Conservation (phyloP, 148 eudicot species). For the Fagopyrum homotropicum region DNA sequence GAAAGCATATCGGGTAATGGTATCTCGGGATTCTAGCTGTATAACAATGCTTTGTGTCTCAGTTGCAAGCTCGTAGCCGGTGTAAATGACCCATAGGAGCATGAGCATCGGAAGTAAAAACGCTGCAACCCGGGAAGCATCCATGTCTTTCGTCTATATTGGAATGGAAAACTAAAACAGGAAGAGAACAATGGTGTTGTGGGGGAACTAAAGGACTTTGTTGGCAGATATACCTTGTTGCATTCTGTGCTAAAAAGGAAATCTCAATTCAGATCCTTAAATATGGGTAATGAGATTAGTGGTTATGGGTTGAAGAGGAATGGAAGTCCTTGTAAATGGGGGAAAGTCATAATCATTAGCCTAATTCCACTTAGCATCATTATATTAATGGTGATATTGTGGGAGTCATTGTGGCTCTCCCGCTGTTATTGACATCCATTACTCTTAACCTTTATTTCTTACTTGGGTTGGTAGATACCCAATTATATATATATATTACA, state of each 20-base stretch:
- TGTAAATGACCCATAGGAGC: constrained; percentile 25
- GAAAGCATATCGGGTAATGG: constrained; percentile 11
- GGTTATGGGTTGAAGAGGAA: not conserved
- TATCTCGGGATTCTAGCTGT: not conserved
- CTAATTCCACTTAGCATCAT: constrained; percentile 18
- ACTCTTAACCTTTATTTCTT: not conserved
- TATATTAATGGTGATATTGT: constrained; percentile 14
- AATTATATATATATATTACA: not conserved
- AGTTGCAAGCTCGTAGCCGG: constrained; percentile 22
- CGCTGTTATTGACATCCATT: not conserved
- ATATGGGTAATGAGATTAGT: not conserved
- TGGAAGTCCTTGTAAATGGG: not conserved
- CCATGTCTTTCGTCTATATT: not conserved
- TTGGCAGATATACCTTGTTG: not conserved
- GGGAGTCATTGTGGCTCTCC: constrained; percentile 17
- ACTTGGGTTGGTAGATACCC: constrained; percentile 1
- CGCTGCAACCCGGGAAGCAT: constrained; percentile 11
- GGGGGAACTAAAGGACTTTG: not conserved
- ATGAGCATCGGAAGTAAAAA: constrained; percentile 15
- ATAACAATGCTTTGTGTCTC: constrained; percentile 3
- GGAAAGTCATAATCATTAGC: constrained; percentile 16
- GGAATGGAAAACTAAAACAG: not conserved
- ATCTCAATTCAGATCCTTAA: constrained; percentile 3
- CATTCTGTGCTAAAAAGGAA: not conserved
- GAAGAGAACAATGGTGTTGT: not conserved